Percentiles rank a stretch among this genome's conserved stretches.
phyloP scores from a whole-genome alignment of 805 yeast species.

The Cyberlindnera galapagoensis region DNA sequence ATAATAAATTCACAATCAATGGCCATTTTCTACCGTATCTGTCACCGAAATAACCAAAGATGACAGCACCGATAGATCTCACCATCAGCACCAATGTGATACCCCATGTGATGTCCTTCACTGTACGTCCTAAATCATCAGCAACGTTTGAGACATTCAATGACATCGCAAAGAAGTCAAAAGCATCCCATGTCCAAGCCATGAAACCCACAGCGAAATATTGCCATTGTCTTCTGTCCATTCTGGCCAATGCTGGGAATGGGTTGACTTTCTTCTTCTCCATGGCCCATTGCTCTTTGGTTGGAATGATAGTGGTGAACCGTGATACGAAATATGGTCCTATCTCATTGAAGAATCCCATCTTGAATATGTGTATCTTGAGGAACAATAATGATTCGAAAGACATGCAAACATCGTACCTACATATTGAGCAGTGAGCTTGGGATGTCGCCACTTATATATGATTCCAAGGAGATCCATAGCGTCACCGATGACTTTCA shows the following conservation, averaged over 20 bases:
- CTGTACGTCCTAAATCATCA: conserved; percentile 33
- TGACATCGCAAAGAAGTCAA: conserved; percentile 55
- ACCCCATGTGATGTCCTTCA: conserved; percentile 48
- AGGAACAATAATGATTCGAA: too few species aligned
- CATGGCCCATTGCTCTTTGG: conserved; percentile 30
- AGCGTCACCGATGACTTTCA: too few species aligned
- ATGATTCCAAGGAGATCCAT: too few species aligned
- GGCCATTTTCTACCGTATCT: conserved; percentile 59
- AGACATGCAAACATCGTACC: too few species aligned
- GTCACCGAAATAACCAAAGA: conserved; percentile 55
- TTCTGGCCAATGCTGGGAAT: conserved; percentile 43
- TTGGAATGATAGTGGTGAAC: conserved; percentile 43
- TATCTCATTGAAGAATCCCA: too few species aligned
- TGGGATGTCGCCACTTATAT: too few species aligned
- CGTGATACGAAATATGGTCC: conserved; percentile 29
- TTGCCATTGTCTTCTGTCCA: conserved; percentile 48
- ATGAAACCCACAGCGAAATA: conserved; percentile 46
- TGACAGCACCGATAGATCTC: conserved; percentile 57
- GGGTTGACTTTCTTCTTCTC: conserved; percentile 51
- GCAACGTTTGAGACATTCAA: conserved; percentile 46
- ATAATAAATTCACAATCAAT: conserved; percentile 36
- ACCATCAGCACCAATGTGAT: conserved; percentile 63
- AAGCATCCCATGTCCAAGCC: conserved; percentile 64
- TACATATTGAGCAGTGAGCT: too few species aligned
- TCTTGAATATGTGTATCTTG: too few species aligned